Percentiles rank a stretch among this genome's conserved stretches.
These are phyloP conservation scores for Globisporangium polare DNA, from an alignment of 352 stramenopile species.

Conservation along the genomic window DNA sequence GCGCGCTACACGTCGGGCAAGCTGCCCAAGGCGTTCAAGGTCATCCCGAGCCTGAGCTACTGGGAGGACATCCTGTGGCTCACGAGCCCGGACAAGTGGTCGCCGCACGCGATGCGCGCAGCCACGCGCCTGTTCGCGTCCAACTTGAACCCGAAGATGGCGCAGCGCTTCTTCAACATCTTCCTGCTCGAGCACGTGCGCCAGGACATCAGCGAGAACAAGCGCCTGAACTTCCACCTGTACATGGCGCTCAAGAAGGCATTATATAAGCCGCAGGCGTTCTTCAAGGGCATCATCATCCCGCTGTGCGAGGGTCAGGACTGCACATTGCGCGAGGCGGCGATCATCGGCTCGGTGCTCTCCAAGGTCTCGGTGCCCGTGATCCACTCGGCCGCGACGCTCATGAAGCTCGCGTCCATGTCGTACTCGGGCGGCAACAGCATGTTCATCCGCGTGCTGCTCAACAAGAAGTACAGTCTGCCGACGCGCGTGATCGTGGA, in stretches of 20 bases:
- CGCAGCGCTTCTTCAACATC: constrained; percentile 98
- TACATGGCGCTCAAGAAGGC: constrained; percentile 99
- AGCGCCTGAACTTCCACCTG: constrained; percentile 99
- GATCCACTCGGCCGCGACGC: constrained; percentile 97
- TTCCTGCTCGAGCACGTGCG: constrained; percentile 96
- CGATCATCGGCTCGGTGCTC: constrained; percentile 97
- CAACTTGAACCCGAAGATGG: constrained; percentile 99
- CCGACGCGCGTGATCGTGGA: constrained; percentile 95
- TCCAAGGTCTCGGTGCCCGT: constrained; percentile 98
- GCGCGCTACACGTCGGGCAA: constrained; percentile 97
- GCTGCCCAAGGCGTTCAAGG: constrained; percentile 99
- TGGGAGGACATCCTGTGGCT: constrained; percentile 99
- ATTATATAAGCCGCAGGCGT: constrained; percentile 99
- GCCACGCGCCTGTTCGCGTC: constrained; percentile 98
- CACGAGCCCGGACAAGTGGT: constrained; percentile 97
- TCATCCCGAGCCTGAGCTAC: constrained; percentile 98
- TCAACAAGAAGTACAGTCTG: constrained; percentile 99
- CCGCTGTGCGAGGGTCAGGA: constrained; percentile 93
- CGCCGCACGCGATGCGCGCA: constrained; percentile 96
- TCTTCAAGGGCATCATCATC: constrained; percentile 99
- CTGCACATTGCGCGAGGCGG: constrained; percentile 96
- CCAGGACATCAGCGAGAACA: constrained; percentile 97
- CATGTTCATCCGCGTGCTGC: constrained; percentile 97
- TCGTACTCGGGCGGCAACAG: constrained; percentile 97
- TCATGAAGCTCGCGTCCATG: constrained; percentile 97